Evolutionary conservation across 306 rosid genomes (phyloP).

Genomic region (Hippophae rhamnoides): DNA sequence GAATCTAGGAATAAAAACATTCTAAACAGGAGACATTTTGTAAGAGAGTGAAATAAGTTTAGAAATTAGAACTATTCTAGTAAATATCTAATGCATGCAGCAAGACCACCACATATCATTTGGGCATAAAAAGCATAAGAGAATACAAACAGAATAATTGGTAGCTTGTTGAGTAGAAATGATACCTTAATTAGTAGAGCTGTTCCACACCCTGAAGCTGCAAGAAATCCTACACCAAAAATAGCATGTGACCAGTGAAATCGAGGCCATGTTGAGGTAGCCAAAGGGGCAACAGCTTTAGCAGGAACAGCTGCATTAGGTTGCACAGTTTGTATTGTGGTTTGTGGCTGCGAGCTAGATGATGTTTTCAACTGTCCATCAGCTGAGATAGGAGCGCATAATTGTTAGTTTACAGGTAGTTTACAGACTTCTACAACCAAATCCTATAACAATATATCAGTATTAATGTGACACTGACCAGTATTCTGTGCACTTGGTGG

Average conservation of each 20-base stretch:
- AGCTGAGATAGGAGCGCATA: slow-evolving; percentile 23
- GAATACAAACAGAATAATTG: slow-evolving; percentile 10
- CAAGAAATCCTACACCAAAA: slow-evolving; percentile 13
- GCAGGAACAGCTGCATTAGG: slow-evolving; percentile 36
- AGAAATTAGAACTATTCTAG: slow-evolving; percentile 4
- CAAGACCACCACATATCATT: slow-evolving; percentile 5
- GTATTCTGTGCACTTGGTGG: slow-evolving; percentile 51
- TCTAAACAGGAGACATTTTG: slow-evolving; percentile 43
- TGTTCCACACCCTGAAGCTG: slow-evolving; percentile 71
- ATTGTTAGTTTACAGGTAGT: slow-evolving; percentile 11
- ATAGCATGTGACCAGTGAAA: slow-evolving; percentile 87
- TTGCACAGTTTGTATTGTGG: slow-evolving; percentile 45
- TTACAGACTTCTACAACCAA: slow-evolving; percentile 15
- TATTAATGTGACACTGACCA: slow-evolving; percentile 59
- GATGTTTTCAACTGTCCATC: slow-evolving; percentile 49
- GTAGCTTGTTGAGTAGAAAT: neutral
- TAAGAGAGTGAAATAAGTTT: slow-evolving; percentile 15
- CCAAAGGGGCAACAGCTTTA: slow-evolving; percentile 29
- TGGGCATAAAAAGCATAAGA: slow-evolving; percentile 10
- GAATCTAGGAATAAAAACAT: slow-evolving; percentile 67
- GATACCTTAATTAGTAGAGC: slow-evolving; percentile 73
- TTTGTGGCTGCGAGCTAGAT: slow-evolving; percentile 42
- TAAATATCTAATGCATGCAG: slow-evolving; percentile 8
- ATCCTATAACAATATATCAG: slow-evolving; percentile 6
- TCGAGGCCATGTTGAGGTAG: slow-evolving; percentile 32